phyloP scores from a whole-genome alignment of 805 yeast species.

The Ogataea haglerorum region DNA sequence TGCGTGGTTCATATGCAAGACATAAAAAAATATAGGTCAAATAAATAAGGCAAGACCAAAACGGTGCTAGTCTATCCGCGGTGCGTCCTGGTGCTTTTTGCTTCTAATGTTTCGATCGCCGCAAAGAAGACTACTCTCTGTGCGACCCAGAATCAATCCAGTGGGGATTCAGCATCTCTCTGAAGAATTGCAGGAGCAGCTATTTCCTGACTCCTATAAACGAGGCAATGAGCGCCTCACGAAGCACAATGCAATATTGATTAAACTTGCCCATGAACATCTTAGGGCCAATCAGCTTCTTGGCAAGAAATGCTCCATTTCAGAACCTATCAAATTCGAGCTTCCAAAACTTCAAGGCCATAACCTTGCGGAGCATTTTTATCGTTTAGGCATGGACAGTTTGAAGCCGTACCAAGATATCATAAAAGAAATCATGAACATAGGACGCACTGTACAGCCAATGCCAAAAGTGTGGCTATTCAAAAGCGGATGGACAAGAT shows the following conservation, averaged over 20 bases:
- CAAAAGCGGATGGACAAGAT: constrained; percentile 79
- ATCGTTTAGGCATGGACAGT: constrained; percentile 57
- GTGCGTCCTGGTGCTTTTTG: no score
- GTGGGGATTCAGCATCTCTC: constrained; percentile 82
- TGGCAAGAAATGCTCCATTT: constrained; percentile 66
- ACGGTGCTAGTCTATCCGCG: neutral
- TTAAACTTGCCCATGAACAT: constrained; percentile 57
- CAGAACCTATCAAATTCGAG: constrained; percentile 54
- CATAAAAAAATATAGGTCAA: constrained; percentile 1
- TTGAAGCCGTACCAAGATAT: constrained; percentile 58
- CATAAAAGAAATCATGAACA: constrained; percentile 41
- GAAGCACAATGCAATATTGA: constrained; percentile 34
- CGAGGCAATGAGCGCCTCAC: constrained; percentile 22
- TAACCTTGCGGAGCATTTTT: constrained; percentile 81
- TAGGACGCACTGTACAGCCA: constrained; percentile 34
- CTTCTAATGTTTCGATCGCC: no score
- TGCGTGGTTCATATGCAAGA: constrained; percentile 2
- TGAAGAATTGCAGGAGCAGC: constrained; percentile 49
- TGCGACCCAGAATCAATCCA: constrained; percentile 58
- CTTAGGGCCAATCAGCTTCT: constrained; percentile 60
- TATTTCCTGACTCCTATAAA: constrained; percentile 45
- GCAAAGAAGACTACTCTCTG: neutral
- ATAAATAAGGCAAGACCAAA: neutral
- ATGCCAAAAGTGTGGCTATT: constrained; percentile 53
- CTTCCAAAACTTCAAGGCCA: constrained; percentile 75